These are phyloP conservation scores for Boletus insuetus DNA, from an alignment of 768 basidiomycete species.

Conservation along the genomic window DNA sequence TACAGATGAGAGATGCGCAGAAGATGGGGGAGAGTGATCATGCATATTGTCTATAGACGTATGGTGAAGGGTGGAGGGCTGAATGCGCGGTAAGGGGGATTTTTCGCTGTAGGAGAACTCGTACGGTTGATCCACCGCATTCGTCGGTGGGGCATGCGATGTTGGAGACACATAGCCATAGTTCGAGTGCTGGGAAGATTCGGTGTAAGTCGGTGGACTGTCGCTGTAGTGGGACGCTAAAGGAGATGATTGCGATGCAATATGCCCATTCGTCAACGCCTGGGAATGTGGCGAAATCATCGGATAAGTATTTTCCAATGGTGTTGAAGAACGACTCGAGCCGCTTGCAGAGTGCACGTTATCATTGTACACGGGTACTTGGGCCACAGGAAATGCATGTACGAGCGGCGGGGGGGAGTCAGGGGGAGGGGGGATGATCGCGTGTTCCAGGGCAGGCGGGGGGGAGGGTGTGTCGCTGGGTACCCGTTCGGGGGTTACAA, in stretches of 20 bases:
- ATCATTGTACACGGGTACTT: constrained; percentile 25
- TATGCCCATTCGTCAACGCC: constrained; percentile 36
- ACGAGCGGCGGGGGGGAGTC: constrained; percentile 56
- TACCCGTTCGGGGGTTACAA: constrained; percentile 26
- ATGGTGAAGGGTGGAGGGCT: constrained; percentile 29
- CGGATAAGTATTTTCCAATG: constrained; percentile 43
- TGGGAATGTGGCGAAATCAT: constrained; percentile 34
- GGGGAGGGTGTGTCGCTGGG: constrained; percentile 27
- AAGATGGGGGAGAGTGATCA: constrained; percentile 31
- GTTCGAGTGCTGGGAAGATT: constrained; percentile 31
- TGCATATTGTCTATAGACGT: constrained; percentile 27
- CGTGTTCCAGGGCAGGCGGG: constrained; percentile 47
- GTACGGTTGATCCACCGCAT: constrained; percentile 27
- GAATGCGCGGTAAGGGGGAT: constrained; percentile 29
- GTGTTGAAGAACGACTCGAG: constrained; percentile 45
- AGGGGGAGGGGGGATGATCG: constrained; percentile 42
- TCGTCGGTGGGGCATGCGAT: constrained; percentile 22
- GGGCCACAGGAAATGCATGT: constrained; percentile 35
- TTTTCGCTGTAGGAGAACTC: constrained; percentile 33
- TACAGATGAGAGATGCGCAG: constrained; percentile 33
- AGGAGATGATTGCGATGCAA: constrained; percentile 29
- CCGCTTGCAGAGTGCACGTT: constrained; percentile 33
- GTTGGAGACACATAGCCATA: constrained; percentile 30
- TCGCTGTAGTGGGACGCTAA: constrained; percentile 30
- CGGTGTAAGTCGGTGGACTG: constrained; percentile 29